These are phyloP conservation scores for Aureobasidium musti DNA, from an alignment of 2,329 filamentous ascomycete species.

Conservation along the genomic window DNA sequence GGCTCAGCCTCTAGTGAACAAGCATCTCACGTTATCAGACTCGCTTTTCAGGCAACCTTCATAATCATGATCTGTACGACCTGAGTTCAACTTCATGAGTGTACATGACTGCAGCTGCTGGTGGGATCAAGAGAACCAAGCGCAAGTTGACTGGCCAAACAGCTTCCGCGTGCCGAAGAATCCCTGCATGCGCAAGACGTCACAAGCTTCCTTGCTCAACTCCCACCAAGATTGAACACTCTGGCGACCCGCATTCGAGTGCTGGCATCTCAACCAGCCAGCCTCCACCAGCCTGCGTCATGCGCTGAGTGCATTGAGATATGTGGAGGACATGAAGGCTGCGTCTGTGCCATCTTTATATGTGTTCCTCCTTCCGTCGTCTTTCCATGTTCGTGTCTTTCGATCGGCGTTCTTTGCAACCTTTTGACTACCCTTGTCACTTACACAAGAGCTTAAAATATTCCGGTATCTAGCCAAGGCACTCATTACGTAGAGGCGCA, in stretches of 20 bases:
- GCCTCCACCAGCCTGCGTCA: slow-evolving; percentile 13
- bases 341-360: slow-evolving; percentile 5
- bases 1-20: not conserved
- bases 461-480: slow-evolving; percentile 14
- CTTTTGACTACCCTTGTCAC: slow-evolving; percentile 14
- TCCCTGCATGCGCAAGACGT: slow-evolving; percentile 11
- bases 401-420: slow-evolving; percentile 4
- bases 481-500: slow-evolving; percentile 23
- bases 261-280: slow-evolving; percentile 8
- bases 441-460: slow-evolving; percentile 18
- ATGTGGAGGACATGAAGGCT: not conserved
- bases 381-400: not conserved
- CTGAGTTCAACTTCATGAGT: not conserved
- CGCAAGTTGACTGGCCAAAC: slow-evolving; percentile 2
- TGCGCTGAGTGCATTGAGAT: not conserved
- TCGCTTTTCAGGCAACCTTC: not conserved
- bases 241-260: not conserved
- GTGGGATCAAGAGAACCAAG: not conserved
- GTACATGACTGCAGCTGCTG: not conserved
- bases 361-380: not conserved
- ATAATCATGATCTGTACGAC: not conserved
- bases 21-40: not conserved
- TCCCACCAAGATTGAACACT: not conserved
- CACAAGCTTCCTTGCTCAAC: slow-evolving; percentile 1
- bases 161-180: slow-evolving; percentile 12